phyloP scores from a whole-genome alignment of 148 eudicot genomes.

The Simmondsia chinensis region DNA sequence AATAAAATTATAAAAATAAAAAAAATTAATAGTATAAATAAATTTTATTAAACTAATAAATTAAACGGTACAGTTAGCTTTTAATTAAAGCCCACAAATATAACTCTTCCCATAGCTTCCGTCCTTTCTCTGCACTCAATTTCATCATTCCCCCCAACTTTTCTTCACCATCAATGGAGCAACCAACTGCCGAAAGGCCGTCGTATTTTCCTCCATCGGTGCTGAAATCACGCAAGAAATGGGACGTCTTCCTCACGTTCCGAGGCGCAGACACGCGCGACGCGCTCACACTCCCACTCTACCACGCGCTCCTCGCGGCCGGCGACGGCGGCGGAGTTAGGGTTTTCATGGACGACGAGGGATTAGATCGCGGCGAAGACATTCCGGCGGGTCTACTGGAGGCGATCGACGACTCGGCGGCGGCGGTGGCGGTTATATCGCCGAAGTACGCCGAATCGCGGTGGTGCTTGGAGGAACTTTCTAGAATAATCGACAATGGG shows the following conservation, averaged over 20 bases:
- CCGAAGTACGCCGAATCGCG: slow-evolving; percentile 21
- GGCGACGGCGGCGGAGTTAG: too few species aligned
- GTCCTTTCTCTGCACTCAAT: too few species aligned
- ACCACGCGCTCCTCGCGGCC: neutral
- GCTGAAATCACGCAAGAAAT: slow-evolving; percentile 1
- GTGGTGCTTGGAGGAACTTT: slow-evolving; percentile 27
- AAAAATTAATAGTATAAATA: too few species aligned
- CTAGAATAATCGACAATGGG: slow-evolving; percentile 11
- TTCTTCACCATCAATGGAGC: too few species aligned
- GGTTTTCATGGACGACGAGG: slow-evolving; percentile 15
- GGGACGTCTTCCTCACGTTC: slow-evolving; percentile 17
- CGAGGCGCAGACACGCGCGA: slow-evolving; percentile 11
- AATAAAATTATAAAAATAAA: too few species aligned
- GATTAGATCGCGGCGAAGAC: neutral
- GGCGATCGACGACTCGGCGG: too few species aligned
- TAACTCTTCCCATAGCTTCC: too few species aligned
- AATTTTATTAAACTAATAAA: too few species aligned
- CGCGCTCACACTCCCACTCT: slow-evolving; percentile 6
- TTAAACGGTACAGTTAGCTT: too few species aligned
- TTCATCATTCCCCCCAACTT: too few species aligned
- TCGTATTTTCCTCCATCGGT: neutral
- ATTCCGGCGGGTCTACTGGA: too few species aligned
- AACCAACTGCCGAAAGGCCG: neutral
- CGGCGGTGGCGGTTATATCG: slow-evolving; percentile 18
- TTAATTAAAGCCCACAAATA: too few species aligned